These are phyloP conservation scores for Claviceps purpurea DNA, from an alignment of 2,329 filamentous ascomycete genomes.

Conservation along the genomic window DNA sequence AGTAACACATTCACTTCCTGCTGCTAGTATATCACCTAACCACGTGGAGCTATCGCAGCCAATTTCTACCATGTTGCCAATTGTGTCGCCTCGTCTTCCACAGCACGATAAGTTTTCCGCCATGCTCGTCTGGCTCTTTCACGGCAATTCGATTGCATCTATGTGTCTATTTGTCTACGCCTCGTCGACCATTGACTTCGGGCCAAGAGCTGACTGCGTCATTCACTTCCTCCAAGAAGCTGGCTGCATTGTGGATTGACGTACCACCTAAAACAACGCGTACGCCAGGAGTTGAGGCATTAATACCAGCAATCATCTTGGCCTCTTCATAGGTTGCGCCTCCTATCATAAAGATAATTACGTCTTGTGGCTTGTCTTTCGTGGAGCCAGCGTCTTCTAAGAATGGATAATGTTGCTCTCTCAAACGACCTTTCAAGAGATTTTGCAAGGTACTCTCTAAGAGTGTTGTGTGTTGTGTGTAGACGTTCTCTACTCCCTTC, in stretches of 20 bases:
- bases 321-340: slow-evolving; percentile 94
- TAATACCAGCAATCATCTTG: slow-evolving; percentile 89
- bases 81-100: no score
- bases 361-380: slow-evolving; percentile 90
- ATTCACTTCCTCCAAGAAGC: slow-evolving; percentile 83
- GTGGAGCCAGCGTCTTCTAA: slow-evolving; percentile 78
- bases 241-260: slow-evolving; percentile 71
- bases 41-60: no score
- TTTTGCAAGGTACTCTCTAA: slow-evolving; percentile 82
- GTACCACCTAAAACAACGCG: slow-evolving; percentile 85
- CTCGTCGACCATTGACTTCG: slow-evolving; percentile 33
- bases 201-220: slow-evolving; percentile 83
- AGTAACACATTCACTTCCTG: no score
- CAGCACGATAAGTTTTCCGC: no score
- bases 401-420: slow-evolving; percentile 83
- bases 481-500: slow-evolving; percentile 97
- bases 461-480: slow-evolving; percentile 89
- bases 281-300: slow-evolving; percentile 78
- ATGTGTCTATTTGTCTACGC: background rate
- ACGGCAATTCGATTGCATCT: background rate
- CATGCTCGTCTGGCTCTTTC: no score
- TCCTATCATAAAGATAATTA: slow-evolving; percentile 87
- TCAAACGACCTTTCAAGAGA: slow-evolving; percentile 79
- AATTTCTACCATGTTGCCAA: no score
- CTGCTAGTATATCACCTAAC: no score